phyloP scores from a whole-genome alignment of 2,329 filamentous ascomycete genomes.

The Chrysoporthe cubensis region DNA sequence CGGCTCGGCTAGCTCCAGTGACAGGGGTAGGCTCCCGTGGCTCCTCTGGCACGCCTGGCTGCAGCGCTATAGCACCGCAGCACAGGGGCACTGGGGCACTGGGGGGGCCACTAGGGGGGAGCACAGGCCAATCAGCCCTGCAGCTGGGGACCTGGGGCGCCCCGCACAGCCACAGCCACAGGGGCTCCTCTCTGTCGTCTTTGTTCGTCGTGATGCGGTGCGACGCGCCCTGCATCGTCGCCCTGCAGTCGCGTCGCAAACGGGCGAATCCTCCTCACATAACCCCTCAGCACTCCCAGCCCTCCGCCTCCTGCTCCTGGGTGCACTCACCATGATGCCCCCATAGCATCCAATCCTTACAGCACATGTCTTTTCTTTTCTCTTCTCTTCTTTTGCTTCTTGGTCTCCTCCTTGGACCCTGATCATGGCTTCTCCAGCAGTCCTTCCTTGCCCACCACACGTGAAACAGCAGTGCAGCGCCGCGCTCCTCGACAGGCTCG shows the following conservation, averaged over 20 bases:
- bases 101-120: neutral
- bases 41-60: too few species aligned
- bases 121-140: neutral
- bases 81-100: neutral
- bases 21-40: conserved; percentile 3
- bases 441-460: conserved; percentile 26
- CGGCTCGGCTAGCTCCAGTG: neutral
- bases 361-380: neutral
- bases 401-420: neutral
- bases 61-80: neutral
- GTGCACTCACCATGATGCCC: conserved; percentile 5
- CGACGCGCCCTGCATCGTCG: too few species aligned
- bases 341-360: neutral
- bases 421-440: conserved; percentile 24
- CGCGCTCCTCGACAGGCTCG: conserved; percentile 46
- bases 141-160: neutral
- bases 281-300: neutral
- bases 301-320: neutral
- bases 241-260: neutral
- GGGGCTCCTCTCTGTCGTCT: neutral
- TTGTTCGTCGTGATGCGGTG: neutral
- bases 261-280: neutral
- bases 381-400: neutral
- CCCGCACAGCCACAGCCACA: conserved; percentile 8
- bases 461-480: conserved; percentile 34